Conservation (phyloP, 768 basidiomycete genomes). For the Termitomyces sp. region DNA sequence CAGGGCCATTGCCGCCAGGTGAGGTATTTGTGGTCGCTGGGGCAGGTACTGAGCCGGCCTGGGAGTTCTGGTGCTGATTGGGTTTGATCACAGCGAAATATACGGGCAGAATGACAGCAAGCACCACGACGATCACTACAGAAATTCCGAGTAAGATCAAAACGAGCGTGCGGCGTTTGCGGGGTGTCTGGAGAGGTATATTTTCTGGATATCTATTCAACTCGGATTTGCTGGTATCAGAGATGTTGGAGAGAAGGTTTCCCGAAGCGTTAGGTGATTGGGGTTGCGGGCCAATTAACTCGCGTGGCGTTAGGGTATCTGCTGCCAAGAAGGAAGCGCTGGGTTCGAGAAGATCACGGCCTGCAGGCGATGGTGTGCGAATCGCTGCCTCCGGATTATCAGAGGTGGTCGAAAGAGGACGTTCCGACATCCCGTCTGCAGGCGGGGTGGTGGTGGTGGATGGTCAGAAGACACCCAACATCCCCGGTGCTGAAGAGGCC, state of each 20-base stretch:
- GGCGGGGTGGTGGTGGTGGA: conserved; percentile 10
- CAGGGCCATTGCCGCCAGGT: conserved; percentile 11
- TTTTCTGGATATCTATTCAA: conserved; percentile 7
- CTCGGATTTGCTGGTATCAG: conserved; percentile 13
- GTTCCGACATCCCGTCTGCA: conserved; percentile 15
- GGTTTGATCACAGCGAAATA: conserved; percentile 56
- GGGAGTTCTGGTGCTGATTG: conserved; percentile 20
- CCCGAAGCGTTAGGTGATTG: conserved; percentile 17
- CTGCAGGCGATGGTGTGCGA: conserved; percentile 15
- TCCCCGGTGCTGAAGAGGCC: not conserved
- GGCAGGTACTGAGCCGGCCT: conserved; percentile 2
- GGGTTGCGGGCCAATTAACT: conserved; percentile 12
- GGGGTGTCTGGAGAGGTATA: conserved; percentile 7
- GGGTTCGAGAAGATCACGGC: conserved; percentile 13
- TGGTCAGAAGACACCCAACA: conserved; percentile 7
- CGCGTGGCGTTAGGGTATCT: conserved; percentile 15
- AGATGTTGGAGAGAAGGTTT: conserved; percentile 13
- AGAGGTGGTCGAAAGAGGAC: conserved; percentile 13
- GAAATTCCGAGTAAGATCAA: conserved; percentile 32
- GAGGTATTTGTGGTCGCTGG: conserved; percentile 9
- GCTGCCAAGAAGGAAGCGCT: conserved; percentile 14
- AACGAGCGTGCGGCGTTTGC: conserved; percentile 18
- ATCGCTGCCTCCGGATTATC: conserved; percentile 12
- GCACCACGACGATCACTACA: conserved; percentile 34
- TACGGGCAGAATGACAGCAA: conserved; percentile 57